Base-by-base conservation (phyloP, 2,329 filamentous ascomycete species). In the Trichoderma cornu-damae region DNA sequence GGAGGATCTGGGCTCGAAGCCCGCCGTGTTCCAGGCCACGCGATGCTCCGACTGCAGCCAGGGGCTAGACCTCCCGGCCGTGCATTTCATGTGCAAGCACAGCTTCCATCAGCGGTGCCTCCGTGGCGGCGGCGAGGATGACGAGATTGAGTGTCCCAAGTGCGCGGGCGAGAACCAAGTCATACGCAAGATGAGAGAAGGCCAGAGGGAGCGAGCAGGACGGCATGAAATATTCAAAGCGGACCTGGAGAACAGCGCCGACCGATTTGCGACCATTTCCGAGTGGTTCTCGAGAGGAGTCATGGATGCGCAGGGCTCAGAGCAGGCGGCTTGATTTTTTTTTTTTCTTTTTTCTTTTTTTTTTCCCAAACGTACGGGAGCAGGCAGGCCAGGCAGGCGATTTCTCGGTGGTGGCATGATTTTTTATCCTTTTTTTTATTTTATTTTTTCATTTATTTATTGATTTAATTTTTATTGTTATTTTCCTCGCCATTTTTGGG, bases 51-150 rank as follows among this genome's bases (percentile, higher is more conserved):
- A 88, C 51, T 99, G 94, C 70, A 85, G 84, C 14, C 82, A 85
- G 35, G 80, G 83, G 24, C 79, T 97, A 16, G 92, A 96, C 63
- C 77, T 97, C 11, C 94, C 94, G 0, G 89, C 87, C 0, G 92
- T 99, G 47, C 94, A 99, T 69, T 99, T 99, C 70, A 74, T 99
- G 61, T 99, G 94, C 77, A 96, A 96, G 71, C 94, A 99, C 71
- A 92, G 87, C 60, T 99, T 96, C 78, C 94, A 99, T 69, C 90
- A 96, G 74, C 81, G 89, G 44, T 99, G 93, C 71, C 75, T 99
- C 68, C 75, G 79, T 51, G 70, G 70, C 11, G 76, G 74, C 2
- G 73, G 70, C 20, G 77, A 77, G 9, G 85, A 86, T 22, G 77
- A 77, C 6, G 84, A 86, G 51, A 81, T 86, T 0, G 91, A 96